A percentile compares a stretch with the other conserved stretches of the same genome.
These are phyloP conservation scores for Neonectria magnoliae DNA, from an alignment of 2,329 filamentous ascomycete species.

Conservation along the genomic window DNA sequence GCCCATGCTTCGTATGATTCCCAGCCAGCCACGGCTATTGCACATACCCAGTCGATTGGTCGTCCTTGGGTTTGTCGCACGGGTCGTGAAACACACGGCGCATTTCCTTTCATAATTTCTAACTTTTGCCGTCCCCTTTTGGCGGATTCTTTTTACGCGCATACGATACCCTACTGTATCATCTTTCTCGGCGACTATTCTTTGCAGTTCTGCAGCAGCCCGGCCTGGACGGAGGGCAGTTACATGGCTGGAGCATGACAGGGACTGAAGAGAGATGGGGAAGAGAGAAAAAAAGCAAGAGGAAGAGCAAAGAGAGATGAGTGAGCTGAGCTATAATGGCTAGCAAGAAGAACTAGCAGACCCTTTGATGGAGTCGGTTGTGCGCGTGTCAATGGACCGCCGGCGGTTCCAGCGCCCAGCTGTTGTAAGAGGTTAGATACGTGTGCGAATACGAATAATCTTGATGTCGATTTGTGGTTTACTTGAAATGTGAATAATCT, in stretches of 20 bases:
- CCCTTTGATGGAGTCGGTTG: slow-evolving; percentile 17
- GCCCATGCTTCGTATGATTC: slow-evolving; percentile 24
- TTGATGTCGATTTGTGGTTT: not conserved
- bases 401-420: slow-evolving; percentile 8
- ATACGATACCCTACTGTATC: slow-evolving; percentile 30
- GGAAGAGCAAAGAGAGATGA: slow-evolving; percentile 5
- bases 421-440: slow-evolving; percentile 26
- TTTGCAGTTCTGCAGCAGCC: slow-evolving; percentile 14
- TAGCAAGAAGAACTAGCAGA: slow-evolving; percentile 14
- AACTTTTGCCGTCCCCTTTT: slow-evolving; percentile 7
- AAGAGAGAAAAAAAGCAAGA: slow-evolving; percentile 3
- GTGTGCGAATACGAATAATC: slow-evolving; percentile 22
- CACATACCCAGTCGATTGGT: slow-evolving; percentile 25
- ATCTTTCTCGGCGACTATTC: slow-evolving; percentile 14
- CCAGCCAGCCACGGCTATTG: slow-evolving; percentile 33
- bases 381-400: not conserved
- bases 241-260: not conserved
- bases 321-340: slow-evolving; percentile 2
- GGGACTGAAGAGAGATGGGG: slow-evolving; percentile 5
- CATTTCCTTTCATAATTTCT: slow-evolving; percentile 9
- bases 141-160: slow-evolving; percentile 9
- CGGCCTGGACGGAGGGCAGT: slow-evolving; percentile 11
- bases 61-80: slow-evolving; percentile 15
- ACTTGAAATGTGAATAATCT: not conserved
- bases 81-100: slow-evolving; percentile 19